These are phyloP conservation scores for Piloderma croceum DNA, from an alignment of 768 basidiomycete genomes.

Conservation along the genomic window DNA sequence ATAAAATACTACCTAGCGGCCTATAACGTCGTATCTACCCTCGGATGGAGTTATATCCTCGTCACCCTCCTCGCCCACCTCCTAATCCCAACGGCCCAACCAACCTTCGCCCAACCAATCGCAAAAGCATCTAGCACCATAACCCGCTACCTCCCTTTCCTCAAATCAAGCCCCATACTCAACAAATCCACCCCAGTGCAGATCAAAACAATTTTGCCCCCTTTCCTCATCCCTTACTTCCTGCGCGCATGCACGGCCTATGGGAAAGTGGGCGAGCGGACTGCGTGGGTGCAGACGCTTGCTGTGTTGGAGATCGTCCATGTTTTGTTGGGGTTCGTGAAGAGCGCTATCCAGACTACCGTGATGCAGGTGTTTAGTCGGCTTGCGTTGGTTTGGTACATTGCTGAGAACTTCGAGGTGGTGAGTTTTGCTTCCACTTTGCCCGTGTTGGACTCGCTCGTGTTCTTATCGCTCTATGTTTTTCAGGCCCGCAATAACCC, in stretches of 20 bases:
- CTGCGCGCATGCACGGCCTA: conserved; percentile 53
- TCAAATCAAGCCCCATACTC: conserved; percentile 30
- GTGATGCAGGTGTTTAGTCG: conserved; percentile 75
- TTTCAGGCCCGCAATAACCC: conserved; percentile 64
- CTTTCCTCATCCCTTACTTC: conserved; percentile 38
- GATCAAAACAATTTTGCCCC: too few species aligned
- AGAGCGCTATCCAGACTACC: conserved; percentile 71
- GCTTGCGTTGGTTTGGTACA: conserved; percentile 81
- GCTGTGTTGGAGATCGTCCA: conserved; percentile 85
- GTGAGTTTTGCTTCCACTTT: conserved; percentile 35
- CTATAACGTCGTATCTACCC: conserved; percentile 73
- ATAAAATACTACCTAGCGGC: conserved; percentile 54
- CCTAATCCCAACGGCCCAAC: conserved; percentile 10
- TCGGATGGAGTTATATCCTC: conserved; percentile 76
- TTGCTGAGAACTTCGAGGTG: conserved; percentile 56
- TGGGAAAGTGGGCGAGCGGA: conserved; percentile 52
- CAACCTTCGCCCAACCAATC: too few species aligned
- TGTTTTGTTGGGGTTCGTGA: conserved; percentile 70
- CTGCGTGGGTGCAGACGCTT: conserved; percentile 74
- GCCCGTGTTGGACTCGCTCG: not conserved
- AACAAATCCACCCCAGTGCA: conserved; percentile 26
- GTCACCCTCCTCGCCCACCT: conserved; percentile 47
- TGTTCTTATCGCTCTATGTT: conserved; percentile 5
- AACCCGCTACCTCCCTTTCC: conserved; percentile 33
- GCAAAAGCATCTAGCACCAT: too few species aligned